A percentile compares a stretch with the other conserved stretches of the same genome.
Evolutionary conservation across 148 eudicot species (phyloP).

Genomic region (Rheum nobile): DNA sequence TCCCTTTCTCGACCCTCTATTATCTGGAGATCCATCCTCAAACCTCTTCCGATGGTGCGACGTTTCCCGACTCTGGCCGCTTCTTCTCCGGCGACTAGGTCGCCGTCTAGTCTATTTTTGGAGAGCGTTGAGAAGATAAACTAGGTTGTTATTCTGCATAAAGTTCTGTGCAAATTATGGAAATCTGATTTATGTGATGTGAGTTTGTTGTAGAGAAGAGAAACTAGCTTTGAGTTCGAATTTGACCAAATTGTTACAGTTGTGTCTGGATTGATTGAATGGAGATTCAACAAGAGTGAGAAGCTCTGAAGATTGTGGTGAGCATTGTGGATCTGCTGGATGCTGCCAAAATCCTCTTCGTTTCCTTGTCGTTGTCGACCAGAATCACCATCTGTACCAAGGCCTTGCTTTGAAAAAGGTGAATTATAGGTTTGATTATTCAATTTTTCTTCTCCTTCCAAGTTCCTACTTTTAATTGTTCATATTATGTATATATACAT

Average conservation of each 20-base stretch:
- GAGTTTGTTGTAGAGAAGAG: neutral
- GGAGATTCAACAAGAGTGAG: slow-evolving; percentile 49
- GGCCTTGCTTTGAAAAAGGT: slow-evolving; percentile 49
- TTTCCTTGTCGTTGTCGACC: slow-evolving; percentile 76
- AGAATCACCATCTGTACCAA: slow-evolving; percentile 61
- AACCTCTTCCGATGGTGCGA: too few species aligned
- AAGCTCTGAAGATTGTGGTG: slow-evolving; percentile 54
- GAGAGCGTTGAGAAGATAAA: too few species aligned
- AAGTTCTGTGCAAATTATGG: neutral
- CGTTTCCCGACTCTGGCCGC: too few species aligned
- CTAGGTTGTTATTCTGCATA: neutral
- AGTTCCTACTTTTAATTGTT: neutral
- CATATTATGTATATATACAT: neutral
- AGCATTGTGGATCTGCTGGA: slow-evolving; percentile 49
- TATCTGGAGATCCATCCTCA: too few species aligned
- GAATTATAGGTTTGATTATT: slow-evolving; percentile 48
- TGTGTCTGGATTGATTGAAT: slow-evolving; percentile 9
- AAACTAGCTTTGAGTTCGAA: neutral
- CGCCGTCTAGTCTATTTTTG: too few species aligned
- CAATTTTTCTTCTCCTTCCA: neutral
- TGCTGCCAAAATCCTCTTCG: slow-evolving; percentile 59
- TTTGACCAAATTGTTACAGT: neutral
- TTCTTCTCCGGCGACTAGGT: too few species aligned
- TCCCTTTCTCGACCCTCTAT: too few species aligned
- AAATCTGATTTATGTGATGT: neutral